phyloP scores from a whole-genome alignment of 164 flowering plant species.

The Piper betle region DNA sequence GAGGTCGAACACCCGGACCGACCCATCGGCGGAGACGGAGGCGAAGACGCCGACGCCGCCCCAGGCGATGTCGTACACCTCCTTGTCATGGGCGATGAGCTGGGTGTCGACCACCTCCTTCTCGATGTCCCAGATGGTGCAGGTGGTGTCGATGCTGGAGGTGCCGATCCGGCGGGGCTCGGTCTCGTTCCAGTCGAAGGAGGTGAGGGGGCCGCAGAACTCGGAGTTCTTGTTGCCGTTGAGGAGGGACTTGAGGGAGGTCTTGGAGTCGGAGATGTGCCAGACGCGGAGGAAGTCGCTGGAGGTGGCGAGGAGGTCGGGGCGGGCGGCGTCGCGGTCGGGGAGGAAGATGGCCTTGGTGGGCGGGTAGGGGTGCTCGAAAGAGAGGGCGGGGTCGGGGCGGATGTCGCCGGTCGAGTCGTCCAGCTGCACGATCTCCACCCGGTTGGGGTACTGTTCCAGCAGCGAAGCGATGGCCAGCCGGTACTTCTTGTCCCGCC shows the following conservation, averaged over 20 bases:
- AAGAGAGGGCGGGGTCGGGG: constrained; percentile 52
- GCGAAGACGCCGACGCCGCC: constrained; percentile 90
- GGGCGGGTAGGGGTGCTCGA: constrained; percentile 88
- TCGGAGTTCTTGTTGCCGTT: constrained; percentile 60
- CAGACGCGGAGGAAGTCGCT: constrained; percentile 61
- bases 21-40: constrained; percentile 87
- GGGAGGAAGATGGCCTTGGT: constrained; percentile 81
- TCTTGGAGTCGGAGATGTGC: constrained; percentile 40
- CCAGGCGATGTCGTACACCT: constrained; percentile 93
- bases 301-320: constrained; percentile 85
- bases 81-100: constrained; percentile 82
- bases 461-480: constrained; percentile 80
- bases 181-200: constrained; percentile 89
- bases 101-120: constrained; percentile 67
- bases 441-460: constrained; percentile 60
- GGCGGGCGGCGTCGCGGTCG: constrained; percentile 59
- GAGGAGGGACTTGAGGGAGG: constrained; percentile 37
- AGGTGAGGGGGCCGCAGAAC: constrained; percentile 65
- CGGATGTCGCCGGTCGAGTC: constrained; percentile 70
- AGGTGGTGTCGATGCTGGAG: constrained; percentile 83
- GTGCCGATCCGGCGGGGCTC: constrained; percentile 76
- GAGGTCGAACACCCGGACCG: constrained; percentile 76
- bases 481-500: constrained; percentile 79
- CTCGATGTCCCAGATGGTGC: constrained; percentile 90
- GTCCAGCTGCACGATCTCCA: constrained; percentile 77